phyloP scores from a whole-genome alignment of 495 filamentous ascomycete genomes.

The Podospora fimiseda region DNA sequence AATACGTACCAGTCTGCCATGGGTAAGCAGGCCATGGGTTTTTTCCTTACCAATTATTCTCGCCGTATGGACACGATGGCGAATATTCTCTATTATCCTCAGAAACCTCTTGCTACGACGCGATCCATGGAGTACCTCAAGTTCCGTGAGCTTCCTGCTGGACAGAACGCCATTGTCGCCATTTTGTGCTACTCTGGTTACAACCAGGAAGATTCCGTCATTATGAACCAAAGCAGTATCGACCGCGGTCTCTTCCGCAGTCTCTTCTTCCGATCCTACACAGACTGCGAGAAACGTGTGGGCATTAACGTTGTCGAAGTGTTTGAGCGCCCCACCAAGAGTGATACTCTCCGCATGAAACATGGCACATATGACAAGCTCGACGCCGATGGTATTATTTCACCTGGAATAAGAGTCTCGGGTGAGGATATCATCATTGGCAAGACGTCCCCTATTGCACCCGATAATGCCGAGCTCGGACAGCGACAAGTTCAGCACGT shows the following conservation, averaged over 20 bases:
- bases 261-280: slow-evolving; percentile 96
- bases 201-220: slow-evolving; percentile 99
- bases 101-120: slow-evolving; percentile 94
- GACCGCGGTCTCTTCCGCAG: slow-evolving; percentile 95
- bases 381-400: slow-evolving; percentile 88
- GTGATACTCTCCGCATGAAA: slow-evolving; percentile 82
- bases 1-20: slow-evolving; percentile 99
- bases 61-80: slow-evolving; percentile 99
- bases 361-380: slow-evolving; percentile 98
- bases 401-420: slow-evolving; percentile 85
- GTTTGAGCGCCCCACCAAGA: slow-evolving; percentile 90
- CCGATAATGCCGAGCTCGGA: slow-evolving; percentile 89
- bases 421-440: slow-evolving; percentile 99
- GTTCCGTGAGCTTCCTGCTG: slow-evolving; percentile 92
- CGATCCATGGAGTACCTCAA: slow-evolving; percentile 98
- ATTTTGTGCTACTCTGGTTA: slow-evolving; percentile 98
- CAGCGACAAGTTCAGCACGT: slow-evolving; percentile 82
- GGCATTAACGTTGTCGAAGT: slow-evolving; percentile 82
- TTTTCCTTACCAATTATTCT: slow-evolving; percentile 92
- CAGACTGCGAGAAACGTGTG: slow-evolving; percentile 89
- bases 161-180: slow-evolving; percentile 97
- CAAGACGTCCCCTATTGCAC: slow-evolving; percentile 89
- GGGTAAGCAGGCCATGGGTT: slow-evolving; percentile 99
- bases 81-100: slow-evolving; percentile 97
- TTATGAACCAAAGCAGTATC: slow-evolving; percentile 99